Evolutionary conservation across 495 filamentous ascomycete species (phyloP).

Genomic region (Monascus purpureus): DNA sequence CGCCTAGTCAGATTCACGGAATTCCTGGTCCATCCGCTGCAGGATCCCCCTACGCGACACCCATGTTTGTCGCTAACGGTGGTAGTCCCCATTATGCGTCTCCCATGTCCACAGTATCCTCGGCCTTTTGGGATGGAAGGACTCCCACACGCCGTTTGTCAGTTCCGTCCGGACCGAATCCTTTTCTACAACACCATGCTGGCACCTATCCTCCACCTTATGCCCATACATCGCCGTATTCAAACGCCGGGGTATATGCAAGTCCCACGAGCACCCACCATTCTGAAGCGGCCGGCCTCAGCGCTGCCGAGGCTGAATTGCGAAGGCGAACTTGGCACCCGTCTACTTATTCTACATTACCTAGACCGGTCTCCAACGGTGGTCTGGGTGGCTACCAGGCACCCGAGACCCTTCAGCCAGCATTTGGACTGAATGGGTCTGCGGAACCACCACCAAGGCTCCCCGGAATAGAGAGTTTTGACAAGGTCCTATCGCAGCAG

Average conservation of each 20-base stretch:
- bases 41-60: slow-evolving; percentile 44
- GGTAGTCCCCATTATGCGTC: slow-evolving; percentile 65
- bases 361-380: slow-evolving; percentile 46
- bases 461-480: slow-evolving; percentile 85
- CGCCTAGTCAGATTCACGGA: slow-evolving; percentile 29
- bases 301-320: slow-evolving; percentile 57
- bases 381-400: slow-evolving; percentile 42
- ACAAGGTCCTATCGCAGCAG: slow-evolving; percentile 44
- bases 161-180: slow-evolving; percentile 61
- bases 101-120: slow-evolving; percentile 49
- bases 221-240: slow-evolving; percentile 36
- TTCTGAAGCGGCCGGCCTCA: slow-evolving; percentile 45
- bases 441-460: slow-evolving; percentile 46
- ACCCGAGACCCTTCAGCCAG: slow-evolving; percentile 39
- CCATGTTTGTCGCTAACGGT: slow-evolving; percentile 53
- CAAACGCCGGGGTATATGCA: slow-evolving; percentile 43
- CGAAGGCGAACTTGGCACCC: slow-evolving; percentile 85
- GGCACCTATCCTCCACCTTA: slow-evolving; percentile 41
- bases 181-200: slow-evolving; percentile 55
- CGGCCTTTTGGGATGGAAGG: slow-evolving; percentile 55
- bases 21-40: slow-evolving; percentile 42
- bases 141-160: slow-evolving; percentile 65
- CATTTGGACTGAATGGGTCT: slow-evolving; percentile 32
- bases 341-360: slow-evolving; percentile 48
- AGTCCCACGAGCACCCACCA: slow-evolving; percentile 63